Base-by-base conservation (phyloP, 176 grass and related monocot genomes). In the Melocanna baccifera region DNA sequence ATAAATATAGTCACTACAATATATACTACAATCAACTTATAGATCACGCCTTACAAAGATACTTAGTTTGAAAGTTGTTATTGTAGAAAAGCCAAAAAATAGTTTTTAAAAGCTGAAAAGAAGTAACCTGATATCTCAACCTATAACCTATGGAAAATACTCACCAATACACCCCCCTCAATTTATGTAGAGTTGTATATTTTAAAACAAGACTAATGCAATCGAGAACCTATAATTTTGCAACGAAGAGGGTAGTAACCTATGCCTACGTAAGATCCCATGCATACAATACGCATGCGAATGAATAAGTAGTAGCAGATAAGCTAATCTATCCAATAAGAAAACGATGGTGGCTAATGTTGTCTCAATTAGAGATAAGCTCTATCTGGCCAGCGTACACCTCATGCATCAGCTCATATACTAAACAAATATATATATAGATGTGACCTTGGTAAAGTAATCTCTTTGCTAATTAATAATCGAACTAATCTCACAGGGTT, bases 361-460 rank as follows among this genome's bases (percentile, higher is more conserved):
- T 64, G 4, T 37, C 41, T 63, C 32, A 75, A 63, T 46, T 75
- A 64, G 30, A 52, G 43, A 66, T 53, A 84, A 83, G 70, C 79
- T 51, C 65, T 41, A 39, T 42, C 79, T 4, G 40, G 5, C 41
- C 16, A 68, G 79, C 18, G 29, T 1, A 83, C 30, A 80, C 63
- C 45, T 68, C 26, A 32, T 41, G 50, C 46, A 28, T 53, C 9
- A 29, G 4, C 56, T 23, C 48, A 57, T 42, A 55, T 15, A 47
- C 75, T 34, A 73, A 25, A 14, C 3, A 50, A 16, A 50, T 15
- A 16, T 16, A 50, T 5, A 50, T 0, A 7, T 1, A 51, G 5
- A n/a, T n/a, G 53, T 56, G 53, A 56, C 53, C 16, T 20, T 20
- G 18, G 20, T 53, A 53, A 19, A 0, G 20, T 57, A n/a, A 0